These are phyloP conservation scores for Coriolopsis trogii DNA, from an alignment of 1,284 basidiomycete species.

Conservation along the genomic window DNA sequence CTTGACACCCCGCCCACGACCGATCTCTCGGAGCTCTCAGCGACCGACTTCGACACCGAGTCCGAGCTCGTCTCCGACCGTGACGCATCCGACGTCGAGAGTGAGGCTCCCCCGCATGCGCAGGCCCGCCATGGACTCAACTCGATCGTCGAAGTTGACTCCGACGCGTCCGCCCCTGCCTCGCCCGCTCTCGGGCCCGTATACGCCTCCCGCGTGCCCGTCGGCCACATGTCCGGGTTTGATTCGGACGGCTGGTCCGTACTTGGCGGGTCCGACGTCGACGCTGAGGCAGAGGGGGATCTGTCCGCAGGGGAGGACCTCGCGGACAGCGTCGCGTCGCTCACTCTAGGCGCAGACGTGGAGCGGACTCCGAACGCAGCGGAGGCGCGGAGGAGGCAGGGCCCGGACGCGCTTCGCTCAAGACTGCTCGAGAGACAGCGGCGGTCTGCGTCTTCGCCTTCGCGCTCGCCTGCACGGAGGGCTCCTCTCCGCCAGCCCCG, in stretches of 20 bases:
- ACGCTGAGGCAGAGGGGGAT: constrained; percentile 35
- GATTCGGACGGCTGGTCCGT: constrained; percentile 33
- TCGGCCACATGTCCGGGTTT: constrained; percentile 1
- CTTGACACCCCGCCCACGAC: constrained; percentile 76
- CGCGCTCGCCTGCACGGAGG: constrained; percentile 42
- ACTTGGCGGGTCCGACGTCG: constrained; percentile 31
- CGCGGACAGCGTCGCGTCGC: constrained; percentile 18
- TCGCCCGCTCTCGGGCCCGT: constrained; percentile 17
- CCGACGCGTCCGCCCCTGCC: constrained; percentile 22
- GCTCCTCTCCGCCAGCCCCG: constrained; percentile 26
- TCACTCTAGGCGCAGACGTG: constrained; percentile 21
- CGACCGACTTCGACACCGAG: constrained; percentile 43
- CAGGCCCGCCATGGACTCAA: constrained; percentile 36
- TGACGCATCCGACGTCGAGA: constrained; percentile 53
- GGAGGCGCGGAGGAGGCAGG: constrained; percentile 29
- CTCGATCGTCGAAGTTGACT: constrained; percentile 29
- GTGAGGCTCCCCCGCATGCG: constrained; percentile 21
- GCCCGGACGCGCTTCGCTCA: constrained; percentile 29
- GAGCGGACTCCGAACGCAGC: constrained; percentile 27
- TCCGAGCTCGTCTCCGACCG: constrained; percentile 54
- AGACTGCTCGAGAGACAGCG: constrained; percentile 32
- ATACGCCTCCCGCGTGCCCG: constrained; percentile 4
- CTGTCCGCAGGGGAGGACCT: constrained; percentile 22
- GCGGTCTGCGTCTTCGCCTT: constrained; percentile 40
- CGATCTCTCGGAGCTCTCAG: constrained; percentile 45